Percentiles rank a stretch among this genome's conserved stretches.
phyloP scores from a whole-genome alignment of 2,329 filamentous ascomycete genomes.

The Lasiodiplodia citricola region DNA sequence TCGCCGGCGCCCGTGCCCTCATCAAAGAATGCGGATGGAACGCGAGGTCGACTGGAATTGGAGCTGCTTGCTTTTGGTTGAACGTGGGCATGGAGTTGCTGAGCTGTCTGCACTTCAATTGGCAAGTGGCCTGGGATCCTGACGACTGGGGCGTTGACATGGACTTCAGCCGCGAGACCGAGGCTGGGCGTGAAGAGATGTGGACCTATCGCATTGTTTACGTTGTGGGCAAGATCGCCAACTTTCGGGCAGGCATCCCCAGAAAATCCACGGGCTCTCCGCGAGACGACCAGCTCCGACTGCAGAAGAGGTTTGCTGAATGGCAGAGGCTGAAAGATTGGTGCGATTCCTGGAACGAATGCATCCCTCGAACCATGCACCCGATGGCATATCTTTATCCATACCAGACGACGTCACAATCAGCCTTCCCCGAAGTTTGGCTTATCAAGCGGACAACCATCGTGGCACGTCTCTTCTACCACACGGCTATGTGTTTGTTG shows the following conservation, averaged over 20 bases:
- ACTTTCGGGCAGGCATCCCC: slow-evolving; percentile 76
- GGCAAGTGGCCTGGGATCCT: slow-evolving; percentile 85
- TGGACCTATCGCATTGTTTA: slow-evolving; percentile 92
- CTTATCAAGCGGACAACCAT: slow-evolving; percentile 82
- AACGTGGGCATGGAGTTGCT: slow-evolving; percentile 92
- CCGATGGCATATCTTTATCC: slow-evolving; percentile 79
- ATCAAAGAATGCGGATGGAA: slow-evolving; percentile 93
- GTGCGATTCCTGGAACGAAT: slow-evolving; percentile 81
- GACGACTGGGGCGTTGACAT: slow-evolving; percentile 89
- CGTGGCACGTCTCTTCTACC: slow-evolving; percentile 84
- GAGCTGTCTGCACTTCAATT: slow-evolving; percentile 84
- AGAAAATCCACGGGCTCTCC: slow-evolving; percentile 64
- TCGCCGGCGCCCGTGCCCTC: slow-evolving; percentile 80
- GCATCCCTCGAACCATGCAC: slow-evolving; percentile 83
- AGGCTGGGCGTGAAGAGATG: slow-evolving; percentile 72
- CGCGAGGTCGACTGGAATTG: slow-evolving; percentile 76
- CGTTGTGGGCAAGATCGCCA: slow-evolving; percentile 83
- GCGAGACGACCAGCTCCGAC: slow-evolving; percentile 63
- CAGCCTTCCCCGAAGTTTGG: slow-evolving; percentile 87
- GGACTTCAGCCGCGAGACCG: slow-evolving; percentile 65
- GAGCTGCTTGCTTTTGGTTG: slow-evolving; percentile 90
- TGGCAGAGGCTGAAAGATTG: slow-evolving; percentile 82
- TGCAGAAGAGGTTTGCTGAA: slow-evolving; percentile 71
- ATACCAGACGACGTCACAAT: slow-evolving; percentile 70
- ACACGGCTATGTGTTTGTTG: slow-evolving; percentile 82